Evolutionary conservation across 495 filamentous ascomycete species (phyloP), one percentile per base, ranked within the genome.

Genomic region (Durotheca rogersii): DNA sequence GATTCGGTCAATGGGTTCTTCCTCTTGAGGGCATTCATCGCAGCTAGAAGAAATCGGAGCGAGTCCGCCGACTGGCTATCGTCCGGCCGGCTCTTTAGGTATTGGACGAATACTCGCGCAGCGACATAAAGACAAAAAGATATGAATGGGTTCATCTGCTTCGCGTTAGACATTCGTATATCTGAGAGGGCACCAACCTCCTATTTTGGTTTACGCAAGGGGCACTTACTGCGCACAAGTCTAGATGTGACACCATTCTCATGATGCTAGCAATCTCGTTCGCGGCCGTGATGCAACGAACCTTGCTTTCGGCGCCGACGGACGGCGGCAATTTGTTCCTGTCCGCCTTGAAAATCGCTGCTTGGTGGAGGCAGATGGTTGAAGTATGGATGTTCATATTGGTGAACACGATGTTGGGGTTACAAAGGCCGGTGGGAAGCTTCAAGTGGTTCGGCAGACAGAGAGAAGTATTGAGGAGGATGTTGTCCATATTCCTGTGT

Each of bases 371-470:
- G 67, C 94, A 97, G 33, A 99, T 97, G 1, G 90, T 93, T 1
- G 90, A 94, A 0, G 93, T 95, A 62, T 97, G 93, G 25, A 97
- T 90, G 60, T 86, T 88, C 88, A 97, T 96, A 52, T 97, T 97
- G 23, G 88, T 84, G 61, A 96, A 97, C 14, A 99, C 83, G 40
- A 94, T 83, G 58, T 96, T 99, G 6, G 90, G 74, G 65, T 94
- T 85, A 7, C 72, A 67, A 33, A 95, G 74, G 0, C 88, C 91
- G 31, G 66, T 67, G 2, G 94, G 91, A 21, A 99, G 75, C 54
- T 91, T 85, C 10, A 99, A 79, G 55, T 87, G 76, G n/a, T 78
- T 79, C 0, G 93, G 93, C 39, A 99, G 75, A 17, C 86, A 86
- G 9, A 97, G 77, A 3, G 89, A 81, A 4, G 87, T 90, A 58